Evolutionary conservation across 108 stramenopile species (phyloP).

Genomic region (Fragilaria crotonensis): DNA sequence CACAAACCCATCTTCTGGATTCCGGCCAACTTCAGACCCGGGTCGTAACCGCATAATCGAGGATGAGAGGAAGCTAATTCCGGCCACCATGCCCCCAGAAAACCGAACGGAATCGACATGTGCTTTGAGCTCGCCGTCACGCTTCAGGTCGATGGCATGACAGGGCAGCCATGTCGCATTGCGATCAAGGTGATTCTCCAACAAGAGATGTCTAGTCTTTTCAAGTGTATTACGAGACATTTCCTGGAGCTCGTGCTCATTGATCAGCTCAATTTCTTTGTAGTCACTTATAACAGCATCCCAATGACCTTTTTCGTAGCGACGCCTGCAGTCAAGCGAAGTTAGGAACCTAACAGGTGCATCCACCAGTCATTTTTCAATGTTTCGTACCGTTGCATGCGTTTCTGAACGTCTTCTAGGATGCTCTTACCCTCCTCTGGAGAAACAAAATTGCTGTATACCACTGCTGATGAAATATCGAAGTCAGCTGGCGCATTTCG

Average conservation of each 20-base stretch:
- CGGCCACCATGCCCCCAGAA: slow-evolving; percentile 82
- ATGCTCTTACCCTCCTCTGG: slow-evolving; percentile 30
- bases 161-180: slow-evolving; percentile 60
- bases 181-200: slow-evolving; percentile 23
- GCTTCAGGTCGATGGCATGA: slow-evolving; percentile 78
- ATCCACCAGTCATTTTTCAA: not conserved
- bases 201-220: slow-evolving; percentile 39
- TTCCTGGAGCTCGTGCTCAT: slow-evolving; percentile 6
- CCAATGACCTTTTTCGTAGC: slow-evolving; percentile 80
- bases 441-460: slow-evolving; percentile 40
- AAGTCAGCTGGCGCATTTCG: slow-evolving; percentile 23
- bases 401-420: slow-evolving; percentile 22
- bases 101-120: slow-evolving; percentile 90
- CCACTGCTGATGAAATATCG: slow-evolving; percentile 25
- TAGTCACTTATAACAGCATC: slow-evolving; percentile 81
- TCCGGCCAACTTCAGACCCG: slow-evolving; percentile 7
- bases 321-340: slow-evolving; percentile 14
- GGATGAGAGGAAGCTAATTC: slow-evolving; percentile 66
- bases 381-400: slow-evolving; percentile 34
- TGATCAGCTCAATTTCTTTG: slow-evolving; percentile 70
- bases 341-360: not conserved
- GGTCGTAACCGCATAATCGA: slow-evolving; percentile 69
- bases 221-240: slow-evolving; percentile 20
- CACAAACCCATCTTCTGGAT: slow-evolving; percentile 27
- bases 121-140: slow-evolving; percentile 64